These are phyloP conservation scores for Pyricularia sp. DNA, from an alignment of 2,329 filamentous ascomycete species.

Conservation along the genomic window DNA sequence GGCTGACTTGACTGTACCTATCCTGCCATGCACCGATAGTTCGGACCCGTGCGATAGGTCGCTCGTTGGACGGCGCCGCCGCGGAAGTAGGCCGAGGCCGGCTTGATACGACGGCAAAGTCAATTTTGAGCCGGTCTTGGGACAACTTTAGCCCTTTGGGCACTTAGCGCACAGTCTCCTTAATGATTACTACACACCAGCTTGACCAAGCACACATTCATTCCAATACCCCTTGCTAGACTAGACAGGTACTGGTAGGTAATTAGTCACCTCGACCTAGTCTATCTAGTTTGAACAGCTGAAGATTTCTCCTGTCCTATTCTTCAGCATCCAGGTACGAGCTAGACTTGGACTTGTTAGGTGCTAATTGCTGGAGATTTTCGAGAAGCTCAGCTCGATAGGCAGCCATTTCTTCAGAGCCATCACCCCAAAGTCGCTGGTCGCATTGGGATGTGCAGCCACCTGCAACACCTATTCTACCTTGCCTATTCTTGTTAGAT, in stretches of 20 bases:
- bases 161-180: background rate
- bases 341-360: background rate
- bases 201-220: background rate
- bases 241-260: background rate
- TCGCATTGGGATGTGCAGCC: background rate
- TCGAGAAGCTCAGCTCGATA: background rate
- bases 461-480: background rate
- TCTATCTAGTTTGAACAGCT: background rate
- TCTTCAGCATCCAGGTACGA: background rate
- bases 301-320: background rate
- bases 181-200: background rate
- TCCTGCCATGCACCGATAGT: background rate
- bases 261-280: background rate
- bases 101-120: background rate
- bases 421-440: background rate
- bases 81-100: conserved; percentile 1
- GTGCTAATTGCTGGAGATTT: background rate
- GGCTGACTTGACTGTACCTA: background rate
- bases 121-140: background rate
- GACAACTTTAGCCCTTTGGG: background rate
- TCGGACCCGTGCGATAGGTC: background rate
- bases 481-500: background rate
- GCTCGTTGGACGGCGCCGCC: background rate
- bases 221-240: background rate
- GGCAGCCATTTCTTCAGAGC: background rate